Evolutionary conservation across 129 eudicot species (phyloP).

Genomic region (Arctium minus): DNA sequence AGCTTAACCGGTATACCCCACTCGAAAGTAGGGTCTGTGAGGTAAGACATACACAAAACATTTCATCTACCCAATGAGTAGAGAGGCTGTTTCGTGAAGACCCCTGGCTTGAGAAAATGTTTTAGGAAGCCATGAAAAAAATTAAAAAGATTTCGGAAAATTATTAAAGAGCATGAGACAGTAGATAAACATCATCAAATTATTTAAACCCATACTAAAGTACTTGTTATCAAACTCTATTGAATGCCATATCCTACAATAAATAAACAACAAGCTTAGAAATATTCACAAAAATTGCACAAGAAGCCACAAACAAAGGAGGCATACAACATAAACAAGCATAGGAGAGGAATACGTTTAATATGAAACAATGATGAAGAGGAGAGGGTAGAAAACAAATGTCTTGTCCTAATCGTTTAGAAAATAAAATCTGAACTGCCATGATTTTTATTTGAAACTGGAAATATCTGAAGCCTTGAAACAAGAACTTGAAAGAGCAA

Average conservation of each 20-base stretch:
- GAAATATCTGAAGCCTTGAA: background rate
- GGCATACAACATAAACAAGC: background rate
- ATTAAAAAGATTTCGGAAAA: background rate
- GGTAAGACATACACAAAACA: background rate
- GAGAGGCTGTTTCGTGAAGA: background rate
- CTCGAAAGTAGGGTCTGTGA: background rate
- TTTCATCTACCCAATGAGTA: background rate
- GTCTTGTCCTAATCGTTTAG: background rate
- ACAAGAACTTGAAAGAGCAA: background rate
- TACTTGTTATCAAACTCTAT: background rate
- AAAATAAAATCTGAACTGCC: background rate
- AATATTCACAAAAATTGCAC: background rate
- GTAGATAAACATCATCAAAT: background rate
- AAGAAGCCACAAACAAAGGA: background rate
- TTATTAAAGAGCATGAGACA: background rate
- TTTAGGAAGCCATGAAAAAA: background rate
- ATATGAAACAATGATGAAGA: background rate
- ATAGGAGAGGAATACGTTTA: background rate
- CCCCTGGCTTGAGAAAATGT: background rate
- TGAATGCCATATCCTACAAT: background rate
- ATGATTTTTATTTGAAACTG: background rate
- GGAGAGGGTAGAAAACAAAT: background rate
- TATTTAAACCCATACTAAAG: background rate
- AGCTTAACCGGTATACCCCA: background rate
- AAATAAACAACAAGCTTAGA: background rate